A percentile compares a stretch with the other conserved stretches of the same genome.
Evolutionary conservation across 176 grass and related monocot genomes (phyloP).

Genomic region (Raddia distichophylla): DNA sequence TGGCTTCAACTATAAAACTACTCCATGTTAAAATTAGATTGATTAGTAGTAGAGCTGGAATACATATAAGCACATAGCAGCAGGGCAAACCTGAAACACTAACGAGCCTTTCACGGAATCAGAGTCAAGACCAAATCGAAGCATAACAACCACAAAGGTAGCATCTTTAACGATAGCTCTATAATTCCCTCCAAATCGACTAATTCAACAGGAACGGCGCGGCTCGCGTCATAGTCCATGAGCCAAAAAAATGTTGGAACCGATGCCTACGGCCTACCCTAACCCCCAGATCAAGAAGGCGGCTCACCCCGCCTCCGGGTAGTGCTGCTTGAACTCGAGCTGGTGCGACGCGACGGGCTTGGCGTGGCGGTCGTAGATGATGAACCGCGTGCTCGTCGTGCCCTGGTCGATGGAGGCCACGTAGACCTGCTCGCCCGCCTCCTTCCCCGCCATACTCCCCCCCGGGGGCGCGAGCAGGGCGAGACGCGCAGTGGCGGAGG

Average conservation of each 20-base stretch:
- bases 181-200: not conserved
- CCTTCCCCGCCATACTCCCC: slow-evolving; percentile 39
- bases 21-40: too few species aligned
- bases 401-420: slow-evolving; percentile 92
- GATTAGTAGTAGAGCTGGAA: not conserved
- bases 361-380: slow-evolving; percentile 82
- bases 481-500: not conserved
- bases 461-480: not conserved
- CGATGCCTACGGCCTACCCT: not conserved
- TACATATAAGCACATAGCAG: not conserved
- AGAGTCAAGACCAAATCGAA: not conserved
- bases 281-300: not conserved
- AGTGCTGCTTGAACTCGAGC: slow-evolving; percentile 95
- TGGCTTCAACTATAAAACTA: too few species aligned
- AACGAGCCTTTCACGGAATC: not conserved
- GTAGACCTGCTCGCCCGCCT: slow-evolving; percentile 57
- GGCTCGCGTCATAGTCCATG: not conserved
- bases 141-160: not conserved
- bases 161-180: not conserved
- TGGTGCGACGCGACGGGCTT: slow-evolving; percentile 81
- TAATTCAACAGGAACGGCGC: not conserved
- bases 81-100: not conserved
- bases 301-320: slow-evolving; percentile 78
- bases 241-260: not conserved
- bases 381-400: slow-evolving; percentile 93